Evolutionary conservation across 2,329 filamentous ascomycete species (phyloP), one percentile per base, ranked within the genome.

Genomic region (Cercospora beticola): DNA sequence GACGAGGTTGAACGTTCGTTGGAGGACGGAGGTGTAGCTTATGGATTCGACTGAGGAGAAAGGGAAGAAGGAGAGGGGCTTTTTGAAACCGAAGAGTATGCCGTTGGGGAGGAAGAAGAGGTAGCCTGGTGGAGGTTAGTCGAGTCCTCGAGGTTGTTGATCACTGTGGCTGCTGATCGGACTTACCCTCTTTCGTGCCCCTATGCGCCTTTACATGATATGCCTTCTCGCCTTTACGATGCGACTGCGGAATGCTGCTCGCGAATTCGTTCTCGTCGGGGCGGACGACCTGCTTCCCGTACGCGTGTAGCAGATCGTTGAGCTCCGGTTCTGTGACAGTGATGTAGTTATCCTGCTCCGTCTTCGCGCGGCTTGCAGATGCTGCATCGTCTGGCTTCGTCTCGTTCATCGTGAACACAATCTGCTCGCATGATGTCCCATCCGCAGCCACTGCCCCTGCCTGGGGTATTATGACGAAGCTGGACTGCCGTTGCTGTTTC

Each of bases 1-100:
- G 72, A 87, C 87, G 36, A 90, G 83, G 73, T 90, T 90, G 81
- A 90, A 90, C 0, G 88, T 90, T 36, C 88, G 85, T 72, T 89
- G 87, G 6, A 90, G 81, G 18, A 90, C 86, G 49, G 86, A 87
- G 4, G 87, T 89, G 79, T 89, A 90, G 46, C 86, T 87, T 57
- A 89, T 84, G 23, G 85, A 85, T 62, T 86, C 85, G 67, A 90
- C 83, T 40, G 82, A 81, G 59, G 85, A 83, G 69, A 90, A 88
- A 8, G 87, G 83, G 75, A 89, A 89, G 79, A 87, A 89, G 8
- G 85, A 77, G 26, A 90, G 80, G 0, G 88, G 88, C 74, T 90
- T 90, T 75, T 89, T 89, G 82, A 89, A 90, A 49, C 86, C 88
- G 74, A 86, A 90, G 49, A 90, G 77, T 59, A 90, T 86, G 33